Base-by-base conservation (phyloP, 1,139 yeast genomes). In the Taiozyma sp. region DNA sequence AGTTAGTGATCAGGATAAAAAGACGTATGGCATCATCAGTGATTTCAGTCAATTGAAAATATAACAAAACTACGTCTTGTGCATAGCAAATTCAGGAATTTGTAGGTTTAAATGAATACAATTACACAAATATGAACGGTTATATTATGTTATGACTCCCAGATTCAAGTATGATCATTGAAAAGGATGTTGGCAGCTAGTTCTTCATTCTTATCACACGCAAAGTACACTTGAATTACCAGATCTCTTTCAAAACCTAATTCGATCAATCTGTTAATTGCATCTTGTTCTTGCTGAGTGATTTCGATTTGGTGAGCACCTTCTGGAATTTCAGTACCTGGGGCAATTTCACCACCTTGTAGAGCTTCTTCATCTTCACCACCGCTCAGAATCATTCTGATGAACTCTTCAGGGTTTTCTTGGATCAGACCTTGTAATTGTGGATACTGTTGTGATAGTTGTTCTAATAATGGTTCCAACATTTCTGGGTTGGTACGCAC, bases 141-240 rank as follows among this genome's bases (percentile, higher is more conserved):
- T 30, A 13, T 11, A 6, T 11, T 29, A 29, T 29, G 30, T 28
- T 6, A 32, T 6, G 19, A 32, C 16, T 32, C 35, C 14, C 35
- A 13, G n/a, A n/a, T 9, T 37, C 41, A 37, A 24, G 62, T 60
- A 35, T 62, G 63, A 37, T 71, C 73, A 54, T 68, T 70, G 59
- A 71, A 88, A 62, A 93, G 76, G 64, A 89, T 81, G 71, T 93
- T 95, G 42, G 98, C 99, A 44, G 99, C 90, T 62, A 89, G 80
- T 73, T 93, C 97, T 72, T 93, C 99, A 70, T 93, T 90, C 74
- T 91, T 93, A 65, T 95, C 99, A 69, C 99, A 93, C 45, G 98
- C 99, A 78, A 95, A 85, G 72, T 89, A 95, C 39, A 95, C 96
- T 72, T 91, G 97, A 55, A 91, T 81, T 47, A 88, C 99, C 56